phyloP scores from a whole-genome alignment of 106 monocot genomes.

The Phalaenopsis aphrodite region DNA sequence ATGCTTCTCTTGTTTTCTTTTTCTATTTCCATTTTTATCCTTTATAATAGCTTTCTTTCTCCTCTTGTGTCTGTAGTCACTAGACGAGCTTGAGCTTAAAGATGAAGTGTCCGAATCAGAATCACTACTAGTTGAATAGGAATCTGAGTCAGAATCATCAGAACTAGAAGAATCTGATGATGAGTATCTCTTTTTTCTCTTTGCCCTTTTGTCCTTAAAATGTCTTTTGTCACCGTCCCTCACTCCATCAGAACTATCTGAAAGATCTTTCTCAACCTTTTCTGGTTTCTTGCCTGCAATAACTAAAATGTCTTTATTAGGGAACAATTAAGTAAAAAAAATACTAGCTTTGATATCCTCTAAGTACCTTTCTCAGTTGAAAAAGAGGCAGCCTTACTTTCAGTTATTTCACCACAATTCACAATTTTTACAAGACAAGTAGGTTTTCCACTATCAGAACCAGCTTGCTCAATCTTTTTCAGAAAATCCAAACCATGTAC shows the following conservation, averaged over 20 bases:
- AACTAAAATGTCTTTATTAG: not conserved
- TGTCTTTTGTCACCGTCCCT: slow-evolving; percentile 12
- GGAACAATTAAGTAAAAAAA: not conserved
- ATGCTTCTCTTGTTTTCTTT: slow-evolving; percentile 11
- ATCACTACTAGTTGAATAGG: slow-evolving; percentile 30
- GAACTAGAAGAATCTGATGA: slow-evolving; percentile 40
- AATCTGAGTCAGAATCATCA: slow-evolving; percentile 30
- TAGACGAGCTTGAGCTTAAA: slow-evolving; percentile 38
- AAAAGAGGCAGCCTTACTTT: not conserved
- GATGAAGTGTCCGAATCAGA: slow-evolving; percentile 36
- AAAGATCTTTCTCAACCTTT: slow-evolving; percentile 4
- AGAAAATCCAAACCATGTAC: slow-evolving; percentile 26
- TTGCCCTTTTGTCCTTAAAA: slow-evolving; percentile 17
- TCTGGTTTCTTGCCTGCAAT: slow-evolving; percentile 30
- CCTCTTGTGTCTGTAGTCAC: slow-evolving; percentile 34
- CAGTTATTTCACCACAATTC: slow-evolving; percentile 39
- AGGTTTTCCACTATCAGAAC: slow-evolving; percentile 30
- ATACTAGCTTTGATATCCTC: not conserved
- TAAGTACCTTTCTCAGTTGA: slow-evolving; percentile 23
- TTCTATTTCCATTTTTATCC: slow-evolving; percentile 14
- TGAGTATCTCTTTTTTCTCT: slow-evolving; percentile 33
- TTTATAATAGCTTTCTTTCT: slow-evolving; percentile 33
- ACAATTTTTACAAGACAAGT: slow-evolving; percentile 32
- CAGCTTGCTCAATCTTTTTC: slow-evolving; percentile 34
- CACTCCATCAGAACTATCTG: slow-evolving; percentile 22